Evolutionary conservation across 2,329 filamentous ascomycete species (phyloP).

Genomic region (Eutypella sp.): DNA sequence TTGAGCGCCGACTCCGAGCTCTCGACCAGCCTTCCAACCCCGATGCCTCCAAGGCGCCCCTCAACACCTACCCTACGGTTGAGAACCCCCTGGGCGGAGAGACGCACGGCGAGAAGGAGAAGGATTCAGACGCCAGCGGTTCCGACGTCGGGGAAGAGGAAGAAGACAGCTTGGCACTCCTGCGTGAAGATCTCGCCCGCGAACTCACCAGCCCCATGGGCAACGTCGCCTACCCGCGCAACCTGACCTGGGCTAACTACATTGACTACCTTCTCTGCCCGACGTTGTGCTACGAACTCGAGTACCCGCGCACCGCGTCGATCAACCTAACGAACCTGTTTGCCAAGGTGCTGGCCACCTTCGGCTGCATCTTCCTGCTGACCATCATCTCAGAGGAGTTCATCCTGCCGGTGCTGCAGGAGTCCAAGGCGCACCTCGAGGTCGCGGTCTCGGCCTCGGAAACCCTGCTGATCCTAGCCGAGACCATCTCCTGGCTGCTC

Average conservation of each 20-base stretch:
- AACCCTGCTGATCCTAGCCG: conserved; percentile 72
- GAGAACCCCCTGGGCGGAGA: conserved; percentile 43
- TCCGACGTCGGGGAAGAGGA: conserved; percentile 36
- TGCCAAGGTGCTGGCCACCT: conserved; percentile 82
- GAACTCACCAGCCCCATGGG: conserved; percentile 91
- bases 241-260: conserved; percentile 79
- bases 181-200: conserved; percentile 81
- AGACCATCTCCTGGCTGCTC: conserved; percentile 84
- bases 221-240: conserved; percentile 82
- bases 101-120: conserved; percentile 16
- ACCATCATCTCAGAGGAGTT: conserved; percentile 91
- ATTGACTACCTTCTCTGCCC: conserved; percentile 85
- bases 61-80: conserved; percentile 68
- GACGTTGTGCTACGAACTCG: conserved; percentile 94
- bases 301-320: conserved; percentile 77
- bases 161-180: conserved; percentile 51
- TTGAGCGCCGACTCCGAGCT: conserved; percentile 70
- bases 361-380: conserved; percentile 93
- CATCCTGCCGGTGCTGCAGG: conserved; percentile 81
- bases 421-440: conserved; percentile 56
- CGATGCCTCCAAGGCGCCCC: conserved; percentile 63
- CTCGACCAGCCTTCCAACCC: conserved; percentile 66
- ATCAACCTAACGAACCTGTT: conserved; percentile 77
- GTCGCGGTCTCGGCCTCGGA: conserved; percentile 50
- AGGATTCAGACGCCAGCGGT: too few species aligned